Evolutionary conservation across 495 filamentous ascomycete genomes (phyloP), one percentile per base, ranked within the genome.

Genomic region (Penicillium turbatum): DNA sequence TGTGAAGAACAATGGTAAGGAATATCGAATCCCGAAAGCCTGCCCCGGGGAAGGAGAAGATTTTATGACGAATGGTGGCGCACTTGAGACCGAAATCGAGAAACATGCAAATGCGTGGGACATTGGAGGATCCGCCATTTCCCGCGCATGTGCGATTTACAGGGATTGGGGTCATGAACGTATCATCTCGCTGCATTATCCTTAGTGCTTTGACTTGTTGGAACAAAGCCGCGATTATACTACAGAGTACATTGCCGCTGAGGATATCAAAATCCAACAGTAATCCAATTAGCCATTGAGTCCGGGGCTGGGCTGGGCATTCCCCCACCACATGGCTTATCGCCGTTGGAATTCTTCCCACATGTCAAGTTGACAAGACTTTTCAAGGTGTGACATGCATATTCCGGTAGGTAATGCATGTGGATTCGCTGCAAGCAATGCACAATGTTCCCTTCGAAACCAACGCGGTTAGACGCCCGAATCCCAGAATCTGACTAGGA

Each of bases 11-110:
- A n/a, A n/a, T n/a, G n/a, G n/a, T n/a, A n/a, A n/a, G n/a, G n/a
- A n/a, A n/a, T n/a, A n/a, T n/a, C n/a, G n/a, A n/a, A n/a, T n/a
- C n/a, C n/a, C n/a, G n/a, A n/a, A n/a, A 24, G 21, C 21, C 21
- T 48, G 80, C 79, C 59, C 34, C 87, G 86, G 84, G n/a, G 71
- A 74, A 40, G 86, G 83, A 75, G 67, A 78, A 3, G 82, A 89
- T 59, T 59, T 86, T 12, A 87, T 88, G 69, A 76, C 67, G 1
- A 68, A 84, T 37, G 84, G 84, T 5, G 84, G 85, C 36, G 36
- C 3, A 39, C 19, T 1, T 19, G 59, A 79, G 21, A 24, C 21
- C n/a, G 4, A 24, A 24, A 2, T 24, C 21, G 21, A 24, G 21
- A 2, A 4, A 24, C 4, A 24, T 24, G 21, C 2, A 24, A 24